These are phyloP conservation scores for Colletotrichum lentis DNA, from an alignment of 2,329 filamentous ascomycete species.

Conservation along the genomic window DNA sequence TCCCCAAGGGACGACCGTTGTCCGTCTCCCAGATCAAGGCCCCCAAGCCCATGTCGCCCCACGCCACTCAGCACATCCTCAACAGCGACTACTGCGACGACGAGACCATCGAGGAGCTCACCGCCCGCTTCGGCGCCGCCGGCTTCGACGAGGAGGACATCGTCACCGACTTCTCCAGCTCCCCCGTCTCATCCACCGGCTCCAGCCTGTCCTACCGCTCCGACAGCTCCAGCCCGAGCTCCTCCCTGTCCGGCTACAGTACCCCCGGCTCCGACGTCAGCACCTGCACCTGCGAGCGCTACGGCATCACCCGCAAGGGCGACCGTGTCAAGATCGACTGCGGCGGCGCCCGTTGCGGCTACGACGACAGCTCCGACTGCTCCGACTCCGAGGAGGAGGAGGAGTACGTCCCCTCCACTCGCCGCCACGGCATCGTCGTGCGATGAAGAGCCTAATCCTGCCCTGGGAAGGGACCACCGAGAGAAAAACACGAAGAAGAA, in stretches of 20 bases:
- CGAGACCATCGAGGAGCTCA: conserved; percentile 80
- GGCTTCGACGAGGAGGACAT: conserved; percentile 67
- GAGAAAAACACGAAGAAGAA: conserved; percentile 33
- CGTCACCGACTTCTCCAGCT: conserved; percentile 63
- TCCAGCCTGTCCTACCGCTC: conserved; percentile 77
- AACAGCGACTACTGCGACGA: conserved; percentile 79
- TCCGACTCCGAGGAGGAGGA: conserved; percentile 64
- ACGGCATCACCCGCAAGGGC: conserved; percentile 92
- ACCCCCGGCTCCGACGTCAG: conserved; percentile 78
- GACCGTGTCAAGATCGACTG: conserved; percentile 97
- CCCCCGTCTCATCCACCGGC: conserved; percentile 72
- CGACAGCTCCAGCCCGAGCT: conserved; percentile 77
- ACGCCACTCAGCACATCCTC: conserved; percentile 87
- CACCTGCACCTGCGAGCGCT: conserved; percentile 92
- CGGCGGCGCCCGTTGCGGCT: conserved; percentile 86
- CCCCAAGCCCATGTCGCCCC: conserved; percentile 87
- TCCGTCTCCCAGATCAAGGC: conserved; percentile 89
- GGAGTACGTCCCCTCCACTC: conserved; percentile 56
- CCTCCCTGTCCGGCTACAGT: conserved; percentile 79
- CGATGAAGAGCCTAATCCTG: conserved; percentile 41
- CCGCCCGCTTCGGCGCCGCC: conserved; percentile 73
- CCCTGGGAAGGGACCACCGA: conserved; percentile 29
- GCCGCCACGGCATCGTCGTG: conserved; percentile 72
- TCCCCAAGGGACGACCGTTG: conserved; percentile 88
- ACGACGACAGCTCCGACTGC: conserved; percentile 75